These are phyloP conservation scores for Biscutella laevigata DNA, from an alignment of 441 rosid species.

Conservation along the genomic window DNA sequence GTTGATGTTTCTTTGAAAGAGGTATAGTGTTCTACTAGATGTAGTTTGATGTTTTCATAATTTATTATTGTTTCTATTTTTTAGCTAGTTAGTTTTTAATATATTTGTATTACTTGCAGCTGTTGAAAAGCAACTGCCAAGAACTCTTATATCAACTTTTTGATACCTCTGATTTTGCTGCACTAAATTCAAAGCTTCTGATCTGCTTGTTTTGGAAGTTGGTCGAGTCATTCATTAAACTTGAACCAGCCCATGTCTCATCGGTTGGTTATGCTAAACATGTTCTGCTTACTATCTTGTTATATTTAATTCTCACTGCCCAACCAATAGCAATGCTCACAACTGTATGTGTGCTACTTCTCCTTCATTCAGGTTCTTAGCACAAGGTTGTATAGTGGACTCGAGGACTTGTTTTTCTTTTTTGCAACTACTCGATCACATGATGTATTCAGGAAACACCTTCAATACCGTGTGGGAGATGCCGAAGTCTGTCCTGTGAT, in stretches of 20 bases:
- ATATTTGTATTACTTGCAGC: conserved; percentile 37
- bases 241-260: conserved; percentile 29
- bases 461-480: conserved; percentile 48
- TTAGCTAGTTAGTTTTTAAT: background rate
- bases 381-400: conserved; percentile 33
- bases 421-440: conserved; percentile 47
- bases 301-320: conserved; percentile 4
- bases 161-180: conserved; percentile 35
- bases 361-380: conserved; percentile 46
- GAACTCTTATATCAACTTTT: conserved; percentile 53
- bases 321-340: conserved; percentile 5
- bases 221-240: conserved; percentile 39
- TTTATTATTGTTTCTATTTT: background rate
- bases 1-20: conserved; percentile 37
- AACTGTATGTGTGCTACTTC: conserved; percentile 9
- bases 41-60: conserved; percentile 3
- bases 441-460: conserved; percentile 62
- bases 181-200: conserved; percentile 44
- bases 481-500: conserved; percentile 59
- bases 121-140: conserved; percentile 53
- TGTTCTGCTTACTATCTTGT: conserved; percentile 5
- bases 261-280: conserved; percentile 42
- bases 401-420: conserved; percentile 57
- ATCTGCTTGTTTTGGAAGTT: conserved; percentile 68
- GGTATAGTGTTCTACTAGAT: conserved; percentile 36